Evolutionary conservation across 2,329 filamentous ascomycete species (phyloP), one percentile per base, ranked within the genome.

Genomic region (Gaeumannomyces sp.): DNA sequence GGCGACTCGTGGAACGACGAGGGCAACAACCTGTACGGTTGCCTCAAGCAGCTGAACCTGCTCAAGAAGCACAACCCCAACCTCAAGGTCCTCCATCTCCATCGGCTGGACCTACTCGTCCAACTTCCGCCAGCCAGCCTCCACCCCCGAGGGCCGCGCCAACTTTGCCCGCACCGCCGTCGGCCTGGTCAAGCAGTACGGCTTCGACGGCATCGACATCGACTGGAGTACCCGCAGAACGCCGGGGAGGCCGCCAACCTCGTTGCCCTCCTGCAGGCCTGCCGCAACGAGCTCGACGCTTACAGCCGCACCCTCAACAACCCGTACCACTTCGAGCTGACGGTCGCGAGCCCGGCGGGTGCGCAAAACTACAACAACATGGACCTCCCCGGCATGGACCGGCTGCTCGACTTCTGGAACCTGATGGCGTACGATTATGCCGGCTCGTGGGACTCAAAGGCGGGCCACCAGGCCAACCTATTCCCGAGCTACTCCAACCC

Each of bases 101-200:
- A 91, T 97, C 67, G 93, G 94, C 62, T 97, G 93, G 93, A 96
- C 93, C 0, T 97, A 96, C 76, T 91, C 89, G 68, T 80, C 85
- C 75, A 95, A 96, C 78, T 96, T 97, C 76, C 83, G 85, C n/a
- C 79, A 77, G 33, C 90, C 92, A 0, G 89, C 89, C 1, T 90
- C 89, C 58, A 92, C 90, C 0, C 80, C 85, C 0, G 76, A 83
- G 29, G 92, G 92, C 11, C 85, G 93, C 10, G 79, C 81, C 35
- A 83, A 74, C 1, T 97, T 97, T 76, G 93, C 92, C 11, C 79
- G 83, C 62, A 86, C 85, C 33, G 89, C 91, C 45, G 89, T 96
- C 1, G 82, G 87, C 28, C 78, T 97, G 50, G 81, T 98, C 70
- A 89, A 90, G 74, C 86, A 95, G 71, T 79, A 93, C 16, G 94